Evolutionary conservation across 164 flowering plant species (phyloP).

Genomic region (grape (Vitis vinifera)): ASM3070453v1 NC_081811.1:24826501-24827000

Average conservation of each 20-base stretch:
- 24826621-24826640: constrained; percentile 49
- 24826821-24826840: no score
- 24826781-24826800: constrained; percentile 12
- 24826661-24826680: constrained; percentile 9
- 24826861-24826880: no score
- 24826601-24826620: constrained; percentile 37
- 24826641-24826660: constrained; percentile 36
- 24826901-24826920: no score
- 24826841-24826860: no score
- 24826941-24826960: no score
- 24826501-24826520: constrained; percentile 66
- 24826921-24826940: no score
- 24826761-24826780: constrained; percentile 22
- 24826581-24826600: no score
- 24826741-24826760: constrained; percentile 38
- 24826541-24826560: constrained; percentile 39
- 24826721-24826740: constrained; percentile 27
- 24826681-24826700: constrained; percentile 1
- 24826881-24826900: no score
- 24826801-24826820: constrained; percentile 22
- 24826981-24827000: no score
- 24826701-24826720: constrained; percentile 22
- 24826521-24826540: constrained; percentile 49
- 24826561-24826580: constrained; percentile 22
- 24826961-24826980: no score